Base-by-base conservation (phyloP, 495 filamentous ascomycete genomes). In the Usnea hakonensis region DNA sequence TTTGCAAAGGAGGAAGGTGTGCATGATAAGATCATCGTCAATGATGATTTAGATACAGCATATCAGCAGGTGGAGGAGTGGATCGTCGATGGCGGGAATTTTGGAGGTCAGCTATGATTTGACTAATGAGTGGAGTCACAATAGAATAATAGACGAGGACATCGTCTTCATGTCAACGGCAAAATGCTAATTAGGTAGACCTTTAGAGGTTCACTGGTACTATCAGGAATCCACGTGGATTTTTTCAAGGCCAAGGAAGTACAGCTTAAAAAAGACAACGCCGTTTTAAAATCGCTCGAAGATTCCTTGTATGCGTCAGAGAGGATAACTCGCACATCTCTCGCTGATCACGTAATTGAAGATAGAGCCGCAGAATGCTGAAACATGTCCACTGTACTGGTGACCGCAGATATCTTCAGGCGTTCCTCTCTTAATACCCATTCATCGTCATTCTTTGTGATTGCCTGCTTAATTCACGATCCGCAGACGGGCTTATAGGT, bases 381-480 rank as follows among this genome's bases (percentile, higher is more conserved):
- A 38, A 14, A 23, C 28, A 21, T 17, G 10, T 33, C 37, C 17
- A 23, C n/a, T 33, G 35, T 55, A 14, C 33, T 30, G 41, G 30
- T 30, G 23, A 23, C 11, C 13, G 59, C n/a, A 55, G 23, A 37
- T 28, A 46, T 32, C 41, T 62, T 46, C 36, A 26, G 37, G 52
- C 53, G 41, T 23, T 58, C 26, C 19, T 16, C 5, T 9, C 26
- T 54, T 88, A 94, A 78, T 95, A 95, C 73, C 94, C 94, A 73
- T 98, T 97, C 91, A 97, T 96, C 48, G 90, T 96, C 83, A 91
- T 89, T 69, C 94, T 84, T 78, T 96, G 91, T 55, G 91, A 95
- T 80, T 90, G 90, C 70, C 94, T 85, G 87, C 95, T 97, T 69
- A 97, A 80, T 75, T 97, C 94, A 61, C 95, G 83, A 60, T 98